phyloP scores from a whole-genome alignment of 2,329 filamentous ascomycete species.

The Ceratocystis diversiconidia region DNA sequence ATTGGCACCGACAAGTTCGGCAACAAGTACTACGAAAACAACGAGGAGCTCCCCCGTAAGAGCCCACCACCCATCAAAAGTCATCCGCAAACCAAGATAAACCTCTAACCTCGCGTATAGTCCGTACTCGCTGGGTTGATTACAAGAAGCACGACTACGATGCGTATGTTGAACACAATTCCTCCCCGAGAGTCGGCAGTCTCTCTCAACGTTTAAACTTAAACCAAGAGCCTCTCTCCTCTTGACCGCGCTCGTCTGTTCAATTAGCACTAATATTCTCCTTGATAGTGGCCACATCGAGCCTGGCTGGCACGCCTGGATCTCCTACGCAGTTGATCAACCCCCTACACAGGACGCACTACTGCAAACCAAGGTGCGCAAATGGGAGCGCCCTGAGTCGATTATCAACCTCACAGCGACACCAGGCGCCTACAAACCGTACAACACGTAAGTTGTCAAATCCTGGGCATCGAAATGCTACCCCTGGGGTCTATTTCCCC shows the following conservation, averaged over 20 bases:
- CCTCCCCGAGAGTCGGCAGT: not conserved
- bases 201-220: no score
- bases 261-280: no score
- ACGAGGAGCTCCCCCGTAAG: conserved; percentile 81
- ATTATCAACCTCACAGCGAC: conserved; percentile 61
- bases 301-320: conserved; percentile 96
- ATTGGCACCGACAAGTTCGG: conserved; percentile 79
- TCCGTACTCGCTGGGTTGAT: conserved; percentile 94
- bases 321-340: conserved; percentile 83
- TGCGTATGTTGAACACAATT: conserved; percentile 26
- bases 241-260: not conserved
- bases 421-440: conserved; percentile 75
- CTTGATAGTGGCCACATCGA: conserved; percentile 54
- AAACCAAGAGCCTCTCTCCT: not conserved
- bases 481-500: not conserved
- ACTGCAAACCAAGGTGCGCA: conserved; percentile 49
- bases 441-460: conserved; percentile 65
- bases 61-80: not conserved
- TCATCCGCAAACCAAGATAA: not conserved
- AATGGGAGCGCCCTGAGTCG: conserved; percentile 62
- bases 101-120: conserved; percentile 30
- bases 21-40: conserved; percentile 97
- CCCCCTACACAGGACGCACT: conserved; percentile 65
- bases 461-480: not conserved
- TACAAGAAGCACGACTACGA: conserved; percentile 82